These are phyloP conservation scores for Phyllosticta citribraziliensis DNA, from an alignment of 2,329 filamentous ascomycete genomes.

Conservation along the genomic window DNA sequence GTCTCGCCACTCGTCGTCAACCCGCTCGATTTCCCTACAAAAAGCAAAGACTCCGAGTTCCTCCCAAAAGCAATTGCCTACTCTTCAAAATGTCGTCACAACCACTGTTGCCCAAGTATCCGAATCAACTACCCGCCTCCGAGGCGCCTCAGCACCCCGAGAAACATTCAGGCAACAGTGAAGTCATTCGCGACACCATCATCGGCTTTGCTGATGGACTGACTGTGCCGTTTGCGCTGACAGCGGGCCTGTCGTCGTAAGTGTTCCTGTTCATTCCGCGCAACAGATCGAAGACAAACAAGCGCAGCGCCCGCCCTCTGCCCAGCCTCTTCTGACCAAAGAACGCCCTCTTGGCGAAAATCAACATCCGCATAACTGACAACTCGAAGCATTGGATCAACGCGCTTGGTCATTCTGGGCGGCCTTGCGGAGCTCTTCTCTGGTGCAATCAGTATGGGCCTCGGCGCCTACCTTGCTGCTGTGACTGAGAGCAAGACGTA, in stretches of 20 bases:
- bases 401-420: conserved; percentile 40
- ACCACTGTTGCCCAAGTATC: neutral
- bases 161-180: conserved; percentile 23
- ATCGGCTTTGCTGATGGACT: conserved; percentile 73
- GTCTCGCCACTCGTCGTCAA: neutral
- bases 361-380: neutral
- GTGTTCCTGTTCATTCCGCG: neutral
- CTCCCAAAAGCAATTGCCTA: neutral
- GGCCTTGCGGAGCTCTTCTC: conserved; percentile 67
- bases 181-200: conserved; percentile 55
- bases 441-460: conserved; percentile 67
- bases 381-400: conserved; percentile 12
- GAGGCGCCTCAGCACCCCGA: conserved; percentile 9
- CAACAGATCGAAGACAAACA: neutral
- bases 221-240: conserved; percentile 71
- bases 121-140: neutral
- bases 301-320: neutral
- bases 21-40: neutral
- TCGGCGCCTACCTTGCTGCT: conserved; percentile 63
- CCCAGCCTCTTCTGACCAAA: neutral
- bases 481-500: conserved; percentile 45
- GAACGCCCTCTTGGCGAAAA: neutral
- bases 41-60: neutral
- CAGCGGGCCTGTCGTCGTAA: conserved; percentile 48
- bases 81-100: neutral